A percentile compares a stretch with the other conserved stretches of the same genome.
Conservation (phyloP, 345 rosid species). For the Murraya paniculata region DNA sequence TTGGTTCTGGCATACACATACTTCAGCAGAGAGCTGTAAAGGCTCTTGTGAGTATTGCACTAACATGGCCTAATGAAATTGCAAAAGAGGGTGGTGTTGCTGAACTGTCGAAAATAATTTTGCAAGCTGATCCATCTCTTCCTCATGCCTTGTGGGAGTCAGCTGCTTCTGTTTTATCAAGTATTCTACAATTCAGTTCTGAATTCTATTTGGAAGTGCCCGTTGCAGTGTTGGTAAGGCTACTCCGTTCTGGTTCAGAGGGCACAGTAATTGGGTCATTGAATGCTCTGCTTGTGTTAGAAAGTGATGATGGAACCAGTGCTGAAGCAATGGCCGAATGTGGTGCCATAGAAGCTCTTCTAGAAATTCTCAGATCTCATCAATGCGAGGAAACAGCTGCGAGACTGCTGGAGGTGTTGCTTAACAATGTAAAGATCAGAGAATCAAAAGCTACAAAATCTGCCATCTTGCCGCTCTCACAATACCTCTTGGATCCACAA, state of each 20-base stretch:
- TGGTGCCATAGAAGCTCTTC: slow-evolving; percentile 95
- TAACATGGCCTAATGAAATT: slow-evolving; percentile 89
- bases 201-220: slow-evolving; percentile 96
- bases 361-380: slow-evolving; percentile 93
- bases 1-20: slow-evolving; percentile 82
- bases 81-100: slow-evolving; percentile 95
- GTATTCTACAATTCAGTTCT: slow-evolving; percentile 92
- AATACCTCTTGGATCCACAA: slow-evolving; percentile 97
- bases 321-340: slow-evolving; percentile 99
- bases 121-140: slow-evolving; percentile 94
- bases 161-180: slow-evolving; percentile 79
- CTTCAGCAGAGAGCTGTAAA: slow-evolving; percentile 98
- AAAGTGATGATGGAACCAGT: slow-evolving; percentile 93
- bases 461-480: slow-evolving; percentile 89
- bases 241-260: slow-evolving; percentile 85
- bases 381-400: slow-evolving; percentile 98
- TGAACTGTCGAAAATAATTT: slow-evolving; percentile 87
- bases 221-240: slow-evolving; percentile 85
- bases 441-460: slow-evolving; percentile 88
- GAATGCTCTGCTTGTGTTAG: slow-evolving; percentile 94
- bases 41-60: slow-evolving; percentile 92
- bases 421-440: slow-evolving; percentile 94
- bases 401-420: slow-evolving; percentile 86
- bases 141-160: slow-evolving; percentile 95
- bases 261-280: slow-evolving; percentile 80